These are phyloP conservation scores for Adenanthera pavonina DNA, from an alignment of 306 rosid species.

Conservation along the genomic window DNA sequence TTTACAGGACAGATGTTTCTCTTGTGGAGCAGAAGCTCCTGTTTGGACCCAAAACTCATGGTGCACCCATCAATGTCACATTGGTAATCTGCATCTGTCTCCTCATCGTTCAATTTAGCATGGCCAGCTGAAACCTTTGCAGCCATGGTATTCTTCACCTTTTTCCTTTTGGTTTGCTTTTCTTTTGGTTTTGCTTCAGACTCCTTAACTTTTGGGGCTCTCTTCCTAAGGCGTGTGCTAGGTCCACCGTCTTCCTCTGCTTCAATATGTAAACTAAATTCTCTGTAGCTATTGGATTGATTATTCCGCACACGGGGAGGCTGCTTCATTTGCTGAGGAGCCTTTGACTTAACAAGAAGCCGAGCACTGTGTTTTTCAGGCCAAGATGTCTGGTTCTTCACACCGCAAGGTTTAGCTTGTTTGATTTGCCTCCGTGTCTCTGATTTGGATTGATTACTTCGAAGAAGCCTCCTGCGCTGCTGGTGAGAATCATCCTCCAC, in stretches of 20 bases:
- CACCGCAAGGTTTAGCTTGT: slow-evolving; percentile 38
- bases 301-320: slow-evolving; percentile 42
- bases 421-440: slow-evolving; percentile 43
- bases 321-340: slow-evolving; percentile 44
- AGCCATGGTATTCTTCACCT: slow-evolving; percentile 47
- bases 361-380: slow-evolving; percentile 44
- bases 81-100: slow-evolving; percentile 51
- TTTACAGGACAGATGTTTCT: slow-evolving; percentile 67
- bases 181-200: slow-evolving; percentile 48
- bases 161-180: slow-evolving; percentile 51
- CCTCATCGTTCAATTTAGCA: slow-evolving; percentile 45
- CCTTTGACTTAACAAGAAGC: slow-evolving; percentile 36
- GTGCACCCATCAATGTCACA: slow-evolving; percentile 72
- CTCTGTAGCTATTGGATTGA: slow-evolving; percentile 35
- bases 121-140: slow-evolving; percentile 47
- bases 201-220: slow-evolving; percentile 48
- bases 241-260: slow-evolving; percentile 62
- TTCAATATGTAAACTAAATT: slow-evolving; percentile 38
- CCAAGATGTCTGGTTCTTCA: slow-evolving; percentile 41
- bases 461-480: slow-evolving; percentile 47
- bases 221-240: slow-evolving; percentile 62
- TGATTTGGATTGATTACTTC: slow-evolving; percentile 50
- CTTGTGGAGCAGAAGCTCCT: slow-evolving; percentile 63
- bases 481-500: slow-evolving; percentile 36
- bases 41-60: slow-evolving; percentile 62